Evolutionary conservation across 2,329 filamentous ascomycete species (phyloP), one percentile per base, ranked within the genome.

Genomic region (Metarhizium guizhouense): DNA sequence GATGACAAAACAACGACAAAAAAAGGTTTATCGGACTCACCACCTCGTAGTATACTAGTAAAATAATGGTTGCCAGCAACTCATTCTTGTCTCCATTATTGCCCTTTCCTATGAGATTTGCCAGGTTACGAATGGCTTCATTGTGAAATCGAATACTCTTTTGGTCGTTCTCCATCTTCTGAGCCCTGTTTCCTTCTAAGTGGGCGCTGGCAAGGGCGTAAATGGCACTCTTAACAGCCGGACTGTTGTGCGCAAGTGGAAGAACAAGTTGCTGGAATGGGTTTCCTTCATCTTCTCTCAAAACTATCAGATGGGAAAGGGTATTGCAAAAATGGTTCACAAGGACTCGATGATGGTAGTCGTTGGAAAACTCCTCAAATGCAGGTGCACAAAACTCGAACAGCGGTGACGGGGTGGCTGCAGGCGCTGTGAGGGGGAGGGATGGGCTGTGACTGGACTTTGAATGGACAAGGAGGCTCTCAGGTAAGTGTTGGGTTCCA

Each of bases 181-280:
- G 69, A 6, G 81, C 70, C 2, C 79, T 80, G 30, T 80, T 72
- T 51, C 81, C 90, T 60, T 93, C 87, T 56, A 95, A 74, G 67
- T 96, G 94, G 57, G 91, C 93, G 56, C 87, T 88, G 0, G 90
- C 83, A 7, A 96, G 74, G 0, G 91, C 90, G 57, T 89, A 91
- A 57, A 96, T 87, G 10, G 91, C 90, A 65, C 94, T 90, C 68
- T 88, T 87, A 4, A 96, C 78, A 1, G 81, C 77, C 0, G 73
- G 72, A 62, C 80, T 82, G 47, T 66, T 72, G 51, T 77, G 73
- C 3, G 80, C 81, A 43, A 86, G 70, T 2, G 83, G 83, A n/a
- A 85, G 69, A 8, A 85, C 78, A 14, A 85, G 71, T 61, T 84
- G 80, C 60, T 83, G 80, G 62, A 85, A 85, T 0, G 82, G 81